Conservation (phyloP, 345 rosid genomes). For the Eucalyptus marginata region DNA sequence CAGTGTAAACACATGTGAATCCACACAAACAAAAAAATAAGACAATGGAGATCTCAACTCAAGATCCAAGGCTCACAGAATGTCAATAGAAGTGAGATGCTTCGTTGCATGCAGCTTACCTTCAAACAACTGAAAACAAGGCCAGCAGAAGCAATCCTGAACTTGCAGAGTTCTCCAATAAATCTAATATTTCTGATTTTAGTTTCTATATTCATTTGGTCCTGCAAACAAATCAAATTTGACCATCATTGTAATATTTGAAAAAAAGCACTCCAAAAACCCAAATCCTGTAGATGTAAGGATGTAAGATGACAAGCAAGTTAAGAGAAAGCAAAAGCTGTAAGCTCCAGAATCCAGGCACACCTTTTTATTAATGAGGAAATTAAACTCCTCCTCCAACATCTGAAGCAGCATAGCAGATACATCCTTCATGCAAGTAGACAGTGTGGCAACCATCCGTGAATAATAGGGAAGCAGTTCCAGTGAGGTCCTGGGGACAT, state of each 20-base stretch:
- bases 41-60: background rate
- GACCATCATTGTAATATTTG: background rate
- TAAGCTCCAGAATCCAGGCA: background rate
- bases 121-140: constrained; percentile 91
- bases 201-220: constrained; percentile 99
- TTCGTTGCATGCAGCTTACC: constrained; percentile 24
- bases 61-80: background rate
- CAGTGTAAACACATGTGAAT: background rate
- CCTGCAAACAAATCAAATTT: constrained; percentile 37
- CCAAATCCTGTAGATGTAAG: background rate
- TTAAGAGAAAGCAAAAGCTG: background rate
- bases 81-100: background rate
- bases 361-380: constrained; percentile 91
- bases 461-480: constrained; percentile 95
- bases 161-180: constrained; percentile 98
- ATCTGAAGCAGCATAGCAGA: constrained; percentile 80
- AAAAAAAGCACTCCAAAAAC: background rate
- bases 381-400: constrained; percentile 98
- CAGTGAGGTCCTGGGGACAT: constrained; percentile 94
- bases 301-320: background rate
- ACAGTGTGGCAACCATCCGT: constrained; percentile 89
- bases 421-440: constrained; percentile 95
- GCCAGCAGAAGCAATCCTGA: constrained; percentile 71
- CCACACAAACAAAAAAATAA: background rate
- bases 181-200: constrained; percentile 96